Evolutionary conservation across 23 red algal genomes (phyloP).

Genomic region (Rhodosorus marinus): DNA sequence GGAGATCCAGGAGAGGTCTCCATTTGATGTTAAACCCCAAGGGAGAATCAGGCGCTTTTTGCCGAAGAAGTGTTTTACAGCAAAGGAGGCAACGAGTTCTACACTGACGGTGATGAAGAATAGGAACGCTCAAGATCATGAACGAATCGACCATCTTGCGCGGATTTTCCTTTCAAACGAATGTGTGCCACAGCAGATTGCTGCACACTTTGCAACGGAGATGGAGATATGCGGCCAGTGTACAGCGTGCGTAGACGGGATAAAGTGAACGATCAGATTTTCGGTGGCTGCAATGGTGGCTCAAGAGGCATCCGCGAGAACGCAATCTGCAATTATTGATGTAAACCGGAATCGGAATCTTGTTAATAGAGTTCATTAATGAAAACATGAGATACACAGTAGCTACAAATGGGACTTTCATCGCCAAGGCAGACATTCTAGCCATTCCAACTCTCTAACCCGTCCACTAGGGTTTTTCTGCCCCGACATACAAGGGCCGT

Average conservation of each 20-base stretch:
- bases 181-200: slow-evolving; percentile 17
- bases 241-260: slow-evolving; percentile 24
- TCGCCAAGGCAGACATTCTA: too few species aligned
- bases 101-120: slow-evolving; percentile 5
- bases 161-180: slow-evolving; percentile 16
- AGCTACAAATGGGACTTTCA: too few species aligned
- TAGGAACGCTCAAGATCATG: slow-evolving; percentile 5
- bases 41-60: slow-evolving; percentile 12
- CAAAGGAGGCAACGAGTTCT: slow-evolving; percentile 1
- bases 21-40: slow-evolving; percentile 5
- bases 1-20: slow-evolving; percentile 11
- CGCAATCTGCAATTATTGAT: too few species aligned
- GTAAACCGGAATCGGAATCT: too few species aligned
- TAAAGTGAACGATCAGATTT: slow-evolving; percentile 6
- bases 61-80: slow-evolving; percentile 4
- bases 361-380: too few species aligned
- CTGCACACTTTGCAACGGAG: slow-evolving; percentile 22
- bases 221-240: slow-evolving; percentile 29
- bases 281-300: background rate
- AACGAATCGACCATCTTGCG: slow-evolving; percentile 20
- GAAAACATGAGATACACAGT: too few species aligned
- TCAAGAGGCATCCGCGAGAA: too few species aligned
- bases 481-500: too few species aligned
- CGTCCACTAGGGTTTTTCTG: too few species aligned
- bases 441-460: too few species aligned